Evolutionary conservation across 208 protist genomes (phyloP), one percentile per base, ranked within the genome.

Genomic region (Leishmania aethiopica): DNA sequence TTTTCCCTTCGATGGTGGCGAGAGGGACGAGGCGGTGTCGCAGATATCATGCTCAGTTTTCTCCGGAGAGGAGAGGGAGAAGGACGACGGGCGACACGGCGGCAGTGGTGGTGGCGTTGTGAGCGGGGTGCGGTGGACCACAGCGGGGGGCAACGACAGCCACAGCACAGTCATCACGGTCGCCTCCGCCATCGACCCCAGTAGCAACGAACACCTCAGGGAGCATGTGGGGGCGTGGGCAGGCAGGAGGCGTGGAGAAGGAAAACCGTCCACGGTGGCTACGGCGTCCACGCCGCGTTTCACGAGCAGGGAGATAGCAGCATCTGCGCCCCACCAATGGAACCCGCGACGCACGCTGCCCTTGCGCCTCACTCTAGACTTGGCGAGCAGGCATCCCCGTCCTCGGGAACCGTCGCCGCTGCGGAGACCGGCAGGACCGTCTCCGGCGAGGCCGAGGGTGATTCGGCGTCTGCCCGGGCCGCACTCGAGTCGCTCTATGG

Each of bases 401-500:
- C n/a, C 60, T 37, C n/a, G 10, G n/a, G 32, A 6, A 37, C 60
- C 60, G 13, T 13, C 60, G 60, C 60, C 60, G 25, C 60, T 67
- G 28, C 28, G 1, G 60, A 19, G 13, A 19, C n/a, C 60, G n/a
- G 60, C 11, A 19, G 60, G 60, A 15, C 13, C 45, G 28, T 75
- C 22, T 28, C 71, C 3, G 47, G 45, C 8, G 71, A 32, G 25
- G n/a, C 45, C 47, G 22, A 47, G 71, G 77, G 49, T 25, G 49
- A 13, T 37, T 25, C 17, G 77, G 45, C 40, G 3, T 40, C 75
- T 15, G 79, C 84, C 13, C n/a, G 79, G 37, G 64, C 53, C 22
- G 78, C 84, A 19, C 74, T 95, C 37, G 80, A 82, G 69, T 69
- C 67, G 22, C 86, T 94, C 70, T 88, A 84, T 78, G 77, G 74